Conservation (phyloP, 306 rosid genomes). For the Clitoria ternatea region DNA sequence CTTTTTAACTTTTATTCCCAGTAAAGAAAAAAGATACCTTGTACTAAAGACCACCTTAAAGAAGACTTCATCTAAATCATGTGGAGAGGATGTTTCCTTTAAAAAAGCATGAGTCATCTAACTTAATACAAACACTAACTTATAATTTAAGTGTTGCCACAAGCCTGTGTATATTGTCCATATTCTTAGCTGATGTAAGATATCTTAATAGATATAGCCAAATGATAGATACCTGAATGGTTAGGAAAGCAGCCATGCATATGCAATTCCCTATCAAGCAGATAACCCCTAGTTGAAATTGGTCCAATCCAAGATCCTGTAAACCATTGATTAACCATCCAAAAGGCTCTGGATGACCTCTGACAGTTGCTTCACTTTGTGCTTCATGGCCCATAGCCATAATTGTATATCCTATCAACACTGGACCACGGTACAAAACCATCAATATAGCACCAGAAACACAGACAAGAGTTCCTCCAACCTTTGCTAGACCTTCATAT, state of each 20-base stretch:
- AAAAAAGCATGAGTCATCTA: too few relatives aligned
- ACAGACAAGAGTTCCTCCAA: conserved; percentile 73
- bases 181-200: too few relatives aligned
- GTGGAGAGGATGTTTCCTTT: too few relatives aligned
- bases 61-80: too few relatives aligned
- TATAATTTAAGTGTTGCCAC: too few relatives aligned
- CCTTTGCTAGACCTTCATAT: conserved; percentile 73
- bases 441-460: conserved; percentile 79
- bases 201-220: neutral
- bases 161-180: too few relatives aligned
- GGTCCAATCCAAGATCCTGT: conserved; percentile 48
- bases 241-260: conserved; percentile 87
- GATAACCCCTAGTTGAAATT: conserved; percentile 72
- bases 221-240: conserved; percentile 65
- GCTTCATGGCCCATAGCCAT: conserved; percentile 21
- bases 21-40: too few relatives aligned
- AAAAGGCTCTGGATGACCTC: conserved; percentile 65
- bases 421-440: conserved; percentile 80
- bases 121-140: too few relatives aligned
- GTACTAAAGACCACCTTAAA: too few relatives aligned
- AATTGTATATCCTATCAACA: conserved; percentile 53
- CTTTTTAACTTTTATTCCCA: too few relatives aligned
- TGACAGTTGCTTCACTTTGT: conserved; percentile 48
- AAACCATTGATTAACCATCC: conserved; percentile 66
- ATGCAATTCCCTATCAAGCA: conserved; percentile 80